Evolutionary conservation across 495 filamentous ascomycete species (phyloP).

Genomic region (Xylaria palmicola): DNA sequence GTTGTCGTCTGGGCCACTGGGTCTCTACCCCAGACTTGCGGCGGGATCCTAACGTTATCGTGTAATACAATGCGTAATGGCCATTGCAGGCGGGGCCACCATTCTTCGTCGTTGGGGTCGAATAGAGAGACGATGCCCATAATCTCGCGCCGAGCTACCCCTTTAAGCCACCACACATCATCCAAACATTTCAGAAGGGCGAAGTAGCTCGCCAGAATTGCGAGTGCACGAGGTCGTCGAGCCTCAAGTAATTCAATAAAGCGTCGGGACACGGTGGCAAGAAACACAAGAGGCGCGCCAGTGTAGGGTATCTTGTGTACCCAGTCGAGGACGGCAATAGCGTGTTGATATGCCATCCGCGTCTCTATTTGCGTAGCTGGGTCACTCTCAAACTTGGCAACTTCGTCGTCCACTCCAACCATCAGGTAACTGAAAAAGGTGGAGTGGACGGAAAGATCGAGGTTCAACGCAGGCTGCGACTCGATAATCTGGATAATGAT

Average conservation of each 20-base stretch:
- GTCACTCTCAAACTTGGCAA: slow-evolving; percentile 29
- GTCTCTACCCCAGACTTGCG: slow-evolving; percentile 50
- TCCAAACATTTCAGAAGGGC: slow-evolving; percentile 54
- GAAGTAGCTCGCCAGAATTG: slow-evolving; percentile 57
- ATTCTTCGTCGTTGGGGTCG: slow-evolving; percentile 47
- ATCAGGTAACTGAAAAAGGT: slow-evolving; percentile 55
- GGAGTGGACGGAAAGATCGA: slow-evolving; percentile 42
- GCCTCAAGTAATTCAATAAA: slow-evolving; percentile 53
- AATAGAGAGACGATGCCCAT: slow-evolving; percentile 53
- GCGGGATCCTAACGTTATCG: slow-evolving; percentile 45
- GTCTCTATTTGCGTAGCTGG: slow-evolving; percentile 28
- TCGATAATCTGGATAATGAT: slow-evolving; percentile 55
- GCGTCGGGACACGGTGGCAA: slow-evolving; percentile 58
- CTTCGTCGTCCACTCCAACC: slow-evolving; percentile 49
- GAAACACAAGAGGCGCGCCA: slow-evolving; percentile 52
- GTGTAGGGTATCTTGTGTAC: slow-evolving; percentile 55
- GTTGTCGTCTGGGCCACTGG: slow-evolving; percentile 42
- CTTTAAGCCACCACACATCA: slow-evolving; percentile 56
- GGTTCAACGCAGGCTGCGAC: slow-evolving; percentile 51
- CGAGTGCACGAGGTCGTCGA: slow-evolving; percentile 52
- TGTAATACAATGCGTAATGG: slow-evolving; percentile 50
- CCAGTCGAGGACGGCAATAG: slow-evolving; percentile 57
- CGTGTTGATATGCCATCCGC: slow-evolving; percentile 53
- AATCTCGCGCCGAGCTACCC: slow-evolving; percentile 55
- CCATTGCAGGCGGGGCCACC: slow-evolving; percentile 59